Percentiles rank a stretch among this genome's conserved stretches.
Evolutionary conservation across 768 basidiomycete species (phyloP).

Genomic region (Lactarius evosmus): DNA sequence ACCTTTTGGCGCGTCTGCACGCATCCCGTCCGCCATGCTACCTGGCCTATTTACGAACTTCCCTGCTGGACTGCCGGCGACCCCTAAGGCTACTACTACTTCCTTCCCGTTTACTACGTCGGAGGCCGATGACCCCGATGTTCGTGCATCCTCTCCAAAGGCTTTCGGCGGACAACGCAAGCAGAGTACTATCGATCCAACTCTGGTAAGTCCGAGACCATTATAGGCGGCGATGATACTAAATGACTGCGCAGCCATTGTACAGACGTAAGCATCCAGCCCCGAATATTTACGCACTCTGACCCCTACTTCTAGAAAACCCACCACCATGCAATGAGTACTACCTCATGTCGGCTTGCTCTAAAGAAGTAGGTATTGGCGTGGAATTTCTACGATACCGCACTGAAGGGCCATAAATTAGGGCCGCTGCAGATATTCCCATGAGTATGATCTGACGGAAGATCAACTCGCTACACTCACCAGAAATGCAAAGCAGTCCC

Average conservation of each 20-base stretch:
- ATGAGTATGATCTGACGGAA: slow-evolving; percentile 68
- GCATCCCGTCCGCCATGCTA: slow-evolving; percentile 52
- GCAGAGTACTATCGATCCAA: slow-evolving; percentile 33
- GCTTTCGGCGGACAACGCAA: slow-evolving; percentile 5
- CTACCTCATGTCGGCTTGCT: slow-evolving; percentile 74
- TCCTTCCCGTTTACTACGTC: slow-evolving; percentile 9
- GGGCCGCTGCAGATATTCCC: slow-evolving; percentile 74
- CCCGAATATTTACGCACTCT: slow-evolving; percentile 15
- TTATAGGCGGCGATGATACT: background rate
- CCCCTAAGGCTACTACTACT: background rate
- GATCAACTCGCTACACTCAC: slow-evolving; percentile 72
- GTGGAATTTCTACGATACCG: background rate
- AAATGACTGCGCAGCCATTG: slow-evolving; percentile 15
- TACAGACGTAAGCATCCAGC: slow-evolving; percentile 19
- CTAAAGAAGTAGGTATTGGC: slow-evolving; percentile 52
- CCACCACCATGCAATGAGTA: slow-evolving; percentile 85
- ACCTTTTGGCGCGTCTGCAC: slow-evolving; percentile 43
- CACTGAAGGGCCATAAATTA: slow-evolving; percentile 16
- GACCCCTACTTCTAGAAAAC: slow-evolving; percentile 48
- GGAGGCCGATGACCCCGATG: slow-evolving; percentile 9
- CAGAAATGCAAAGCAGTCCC: slow-evolving; percentile 78
- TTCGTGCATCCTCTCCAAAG: background rate
- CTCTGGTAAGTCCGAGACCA: slow-evolving; percentile 35
- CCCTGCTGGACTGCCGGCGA: background rate
- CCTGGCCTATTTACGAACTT: slow-evolving; percentile 49